Evolutionary conservation across 1,284 basidiomycete species (phyloP), one percentile per base, ranked within the genome.

Genomic region (Apiotrichum veenhuisii): DNA sequence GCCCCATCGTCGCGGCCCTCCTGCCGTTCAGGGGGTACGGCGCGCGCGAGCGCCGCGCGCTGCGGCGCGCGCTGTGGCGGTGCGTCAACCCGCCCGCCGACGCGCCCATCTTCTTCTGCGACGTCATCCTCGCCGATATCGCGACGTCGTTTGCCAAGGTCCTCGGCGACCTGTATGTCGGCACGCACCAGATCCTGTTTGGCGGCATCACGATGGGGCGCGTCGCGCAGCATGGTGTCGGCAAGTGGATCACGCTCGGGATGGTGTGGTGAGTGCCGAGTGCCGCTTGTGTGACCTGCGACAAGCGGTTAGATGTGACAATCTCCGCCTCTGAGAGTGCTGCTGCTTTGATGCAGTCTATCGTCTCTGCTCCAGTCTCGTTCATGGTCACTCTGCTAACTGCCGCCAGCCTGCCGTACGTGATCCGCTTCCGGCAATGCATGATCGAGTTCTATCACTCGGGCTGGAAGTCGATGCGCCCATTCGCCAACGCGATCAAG

Each of bases 81-180:
- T 93, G 92, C 69, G 66, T 93, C 33, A 82, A 86, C 46, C 84
- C 88, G 25, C 80, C 84, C 0, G 71, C 82, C 30, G 79, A 80
- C 52, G 80, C 82, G 49, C 83, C 85, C 1, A 81, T 94, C 44
- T 85, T 87, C 71, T 98, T 99, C 76, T 86, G 87, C 42, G 94
- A 98, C 70, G 86, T 99, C 46, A 84, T 98, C 46, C 85, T 96
- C 56, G 94, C 95, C 54, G 96, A 99, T 81, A 85, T 97, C 59
- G 84, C 96, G 67, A 98, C 96, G 0, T 96, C 91, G 0, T 96
- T 91, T 67, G 93, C 96, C 42, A 97, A 97, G 78, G 93, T 98
- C 27, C 80, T 98, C 37, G 96, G 93, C 18, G 95, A 98, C 68
- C 80, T 95, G 48, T 98, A 90, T 89, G 79, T 97, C 25, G 91